Conservation (phyloP, 2,329 filamentous ascomycete genomes). For the Penicillium italicum region DNA sequence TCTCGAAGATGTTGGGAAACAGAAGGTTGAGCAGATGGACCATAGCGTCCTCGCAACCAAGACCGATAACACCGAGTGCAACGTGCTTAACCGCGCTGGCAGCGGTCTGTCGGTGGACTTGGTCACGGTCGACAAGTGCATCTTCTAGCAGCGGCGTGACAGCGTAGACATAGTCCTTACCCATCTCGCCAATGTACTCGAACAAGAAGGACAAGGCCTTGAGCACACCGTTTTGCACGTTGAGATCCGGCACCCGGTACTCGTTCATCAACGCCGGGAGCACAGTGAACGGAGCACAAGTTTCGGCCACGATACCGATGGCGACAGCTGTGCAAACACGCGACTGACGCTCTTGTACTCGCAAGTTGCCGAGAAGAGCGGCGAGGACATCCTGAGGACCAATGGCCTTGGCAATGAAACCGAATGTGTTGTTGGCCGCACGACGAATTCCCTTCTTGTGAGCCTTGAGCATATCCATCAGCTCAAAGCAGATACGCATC, state of each 20-base stretch:
- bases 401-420: conserved; percentile 98
- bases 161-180: conserved; percentile 98
- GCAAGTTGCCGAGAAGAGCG: conserved; percentile 90
- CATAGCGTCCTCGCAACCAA: conserved; percentile 98
- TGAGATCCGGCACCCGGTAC: conserved; percentile 95
- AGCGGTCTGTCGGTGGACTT: conserved; percentile 95
- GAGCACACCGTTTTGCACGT: conserved; percentile 97
- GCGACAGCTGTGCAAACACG: conserved; percentile 98
- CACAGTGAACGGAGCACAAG: conserved; percentile 95
- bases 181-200: conserved; percentile 99
- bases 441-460: conserved; percentile 99
- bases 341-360: conserved; percentile 95
- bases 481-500: conserved; percentile 99
- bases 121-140: conserved; percentile 93
- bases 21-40: conserved; percentile 93
- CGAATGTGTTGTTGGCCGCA: conserved; percentile 98
- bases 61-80: conserved; percentile 90
- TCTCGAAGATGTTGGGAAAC: conserved; percentile 97
- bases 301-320: conserved; percentile 97
- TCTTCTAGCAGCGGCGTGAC: conserved; percentile 94
- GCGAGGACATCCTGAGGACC: conserved; percentile 95
- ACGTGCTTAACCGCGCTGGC: conserved; percentile 97
- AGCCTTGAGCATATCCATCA: conserved; percentile 98
- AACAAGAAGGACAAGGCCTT: conserved; percentile 97
- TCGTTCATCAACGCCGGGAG: conserved; percentile 99